Percentiles rank a stretch among this genome's conserved stretches.
These are phyloP conservation scores for Camellia sinensis DNA, from an alignment of 148 eudicot genomes.

Conservation along the genomic window DNA sequence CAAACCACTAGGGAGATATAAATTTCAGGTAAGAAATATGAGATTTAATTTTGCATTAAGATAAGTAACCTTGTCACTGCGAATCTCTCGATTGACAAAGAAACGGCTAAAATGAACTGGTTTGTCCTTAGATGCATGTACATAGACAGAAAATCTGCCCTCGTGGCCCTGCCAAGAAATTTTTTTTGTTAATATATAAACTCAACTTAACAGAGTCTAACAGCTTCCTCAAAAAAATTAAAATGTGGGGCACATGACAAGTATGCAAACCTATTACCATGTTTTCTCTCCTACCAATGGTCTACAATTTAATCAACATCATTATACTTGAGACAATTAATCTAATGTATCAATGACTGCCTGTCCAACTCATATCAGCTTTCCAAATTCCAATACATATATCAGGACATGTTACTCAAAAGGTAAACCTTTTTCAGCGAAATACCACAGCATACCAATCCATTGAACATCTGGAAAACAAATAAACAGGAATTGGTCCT, in stretches of 20 bases:
- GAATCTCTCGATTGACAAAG: conserved; percentile 54
- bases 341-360: not conserved
- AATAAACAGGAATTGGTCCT: not conserved
- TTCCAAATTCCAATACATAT: not conserved
- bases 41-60: not conserved
- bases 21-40: not conserved
- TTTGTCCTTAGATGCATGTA: conserved; percentile 62
- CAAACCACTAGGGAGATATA: not conserved
- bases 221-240: not conserved
- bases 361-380: not conserved
- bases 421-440: not conserved
- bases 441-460: not conserved
- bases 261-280: not conserved
- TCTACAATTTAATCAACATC: not conserved
- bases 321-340: not conserved
- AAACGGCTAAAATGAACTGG: conserved; percentile 54
- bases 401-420: not conserved
- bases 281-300: not conserved
- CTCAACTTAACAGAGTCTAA: not conserved
- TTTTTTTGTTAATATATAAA: not conserved
- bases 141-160: conserved; percentile 64
- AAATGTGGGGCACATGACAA: not conserved
- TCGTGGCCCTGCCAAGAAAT: conserved; percentile 62
- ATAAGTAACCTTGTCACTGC: conserved; percentile 59
- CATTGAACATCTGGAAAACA: not conserved